Evolutionary conservation across 2,329 filamentous ascomycete species (phyloP).

Genomic region (Myriosclerotinia duriaeana): DNA sequence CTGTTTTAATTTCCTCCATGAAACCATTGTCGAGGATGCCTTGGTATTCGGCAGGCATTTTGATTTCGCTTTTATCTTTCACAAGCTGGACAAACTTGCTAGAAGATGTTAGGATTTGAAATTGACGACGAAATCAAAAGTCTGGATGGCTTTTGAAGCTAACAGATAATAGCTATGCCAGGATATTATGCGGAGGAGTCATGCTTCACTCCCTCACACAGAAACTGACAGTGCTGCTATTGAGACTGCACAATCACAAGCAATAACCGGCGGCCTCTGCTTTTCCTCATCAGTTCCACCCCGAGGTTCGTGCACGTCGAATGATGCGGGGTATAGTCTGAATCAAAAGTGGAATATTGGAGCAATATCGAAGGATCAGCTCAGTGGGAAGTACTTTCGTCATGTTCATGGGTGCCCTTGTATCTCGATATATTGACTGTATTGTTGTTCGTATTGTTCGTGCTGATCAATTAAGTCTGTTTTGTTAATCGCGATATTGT

Average conservation of each 20-base stretch:
- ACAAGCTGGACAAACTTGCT: neutral
- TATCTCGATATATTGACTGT: neutral
- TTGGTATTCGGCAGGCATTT: slow-evolving; percentile 21
- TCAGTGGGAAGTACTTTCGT: neutral
- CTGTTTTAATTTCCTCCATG: slow-evolving; percentile 20
- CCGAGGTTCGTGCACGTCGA: slow-evolving; percentile 13
- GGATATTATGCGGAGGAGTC: neutral
- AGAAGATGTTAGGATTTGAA: neutral
- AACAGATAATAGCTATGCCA: neutral
- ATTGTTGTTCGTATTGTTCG: neutral
- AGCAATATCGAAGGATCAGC: slow-evolving; percentile 2
- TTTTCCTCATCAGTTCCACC: neutral
- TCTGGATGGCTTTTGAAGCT: neutral
- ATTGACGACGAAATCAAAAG: neutral
- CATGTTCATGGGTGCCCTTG: neutral
- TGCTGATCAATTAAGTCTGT: too few relatives aligned
- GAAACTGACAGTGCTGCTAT: neutral
- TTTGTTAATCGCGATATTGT: neutral
- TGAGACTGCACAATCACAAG: slow-evolving; percentile 13
- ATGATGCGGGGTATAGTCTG: slow-evolving; percentile 16
- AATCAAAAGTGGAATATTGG: slow-evolving; percentile 4
- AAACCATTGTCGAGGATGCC: slow-evolving; percentile 19
- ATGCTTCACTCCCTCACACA: neutral
- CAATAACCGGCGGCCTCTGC: neutral
- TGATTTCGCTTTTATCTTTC: neutral